phyloP scores from a whole-genome alignment of 352 stramenopile genomes.

The Pythium diclinum region DNA sequence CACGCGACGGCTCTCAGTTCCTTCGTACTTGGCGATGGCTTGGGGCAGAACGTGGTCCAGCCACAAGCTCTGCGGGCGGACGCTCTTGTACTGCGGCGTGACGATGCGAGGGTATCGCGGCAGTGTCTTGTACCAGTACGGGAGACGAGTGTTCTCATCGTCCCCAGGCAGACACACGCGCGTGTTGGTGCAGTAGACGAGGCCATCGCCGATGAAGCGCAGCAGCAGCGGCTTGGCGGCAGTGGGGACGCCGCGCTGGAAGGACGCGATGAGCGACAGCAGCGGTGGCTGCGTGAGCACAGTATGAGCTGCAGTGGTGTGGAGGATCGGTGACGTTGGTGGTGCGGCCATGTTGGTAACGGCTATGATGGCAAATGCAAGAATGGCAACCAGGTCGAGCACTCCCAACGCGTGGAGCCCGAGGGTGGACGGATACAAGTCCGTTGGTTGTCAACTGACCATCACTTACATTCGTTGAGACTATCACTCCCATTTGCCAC shows the following conservation, averaged over 20 bases:
- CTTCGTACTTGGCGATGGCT: conserved; percentile 16
- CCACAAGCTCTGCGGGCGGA: conserved; percentile 9
- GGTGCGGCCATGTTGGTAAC: too few species aligned
- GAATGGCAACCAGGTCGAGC: too few species aligned
- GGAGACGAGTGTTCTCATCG: too few species aligned
- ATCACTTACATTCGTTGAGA: too few species aligned
- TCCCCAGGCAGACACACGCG: background rate
- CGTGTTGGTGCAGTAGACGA: conserved; percentile 5
- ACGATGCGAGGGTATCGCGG: background rate
- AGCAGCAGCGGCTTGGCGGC: background rate
- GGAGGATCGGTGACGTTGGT: too few species aligned
- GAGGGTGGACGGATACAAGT: too few species aligned
- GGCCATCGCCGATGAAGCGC: conserved; percentile 8
- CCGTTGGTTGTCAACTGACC: too few species aligned
- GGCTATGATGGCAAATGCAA: too few species aligned
- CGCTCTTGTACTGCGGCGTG: background rate
- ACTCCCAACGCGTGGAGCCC: too few species aligned
- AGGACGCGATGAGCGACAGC: conserved; percentile 16
- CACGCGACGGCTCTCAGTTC: background rate
- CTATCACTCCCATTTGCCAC: too few species aligned
- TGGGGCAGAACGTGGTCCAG: conserved; percentile 3
- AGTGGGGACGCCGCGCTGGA: conserved; percentile 14
- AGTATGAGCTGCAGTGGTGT: too few species aligned
- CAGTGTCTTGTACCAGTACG: background rate
- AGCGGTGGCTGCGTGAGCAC: conserved; percentile 14